Evolutionary conservation across 352 stramenopile species (phyloP).

Genomic region (Globisporangium spiculum): DNA sequence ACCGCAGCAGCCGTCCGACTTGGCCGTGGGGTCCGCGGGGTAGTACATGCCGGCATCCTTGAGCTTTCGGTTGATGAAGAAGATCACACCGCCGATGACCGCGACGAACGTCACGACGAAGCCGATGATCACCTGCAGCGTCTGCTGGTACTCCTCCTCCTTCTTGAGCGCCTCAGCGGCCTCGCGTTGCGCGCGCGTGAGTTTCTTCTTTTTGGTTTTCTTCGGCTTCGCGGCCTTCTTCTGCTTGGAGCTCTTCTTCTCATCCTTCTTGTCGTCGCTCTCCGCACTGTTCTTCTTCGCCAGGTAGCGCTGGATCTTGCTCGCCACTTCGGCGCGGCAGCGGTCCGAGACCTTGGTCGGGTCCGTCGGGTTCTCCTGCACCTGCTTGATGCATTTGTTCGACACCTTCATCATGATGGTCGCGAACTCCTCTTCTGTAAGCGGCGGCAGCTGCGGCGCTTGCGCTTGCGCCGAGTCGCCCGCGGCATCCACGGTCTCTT

Average conservation of each 20-base stretch:
- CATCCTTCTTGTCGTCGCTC: conserved; percentile 24
- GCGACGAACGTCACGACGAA: conserved; percentile 71
- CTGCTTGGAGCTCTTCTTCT: conserved; percentile 17
- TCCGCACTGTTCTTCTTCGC: conserved; percentile 35
- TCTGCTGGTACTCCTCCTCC: conserved; percentile 62
- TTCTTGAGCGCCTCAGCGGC: conserved; percentile 59
- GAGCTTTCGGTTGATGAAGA: conserved; percentile 83
- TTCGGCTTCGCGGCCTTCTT: conserved; percentile 33
- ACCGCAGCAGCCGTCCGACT: conserved; percentile 49
- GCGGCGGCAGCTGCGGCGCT: conserved; percentile 34
- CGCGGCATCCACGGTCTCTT: conserved; percentile 40
- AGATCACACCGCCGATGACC: conserved; percentile 48
- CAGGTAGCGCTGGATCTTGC: conserved; percentile 64
- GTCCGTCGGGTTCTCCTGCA: conserved; percentile 67
- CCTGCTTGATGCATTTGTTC: conserved; percentile 66
- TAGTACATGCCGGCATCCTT: conserved; percentile 82
- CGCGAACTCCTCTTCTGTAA: conserved; percentile 61
- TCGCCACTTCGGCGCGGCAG: conserved; percentile 52
- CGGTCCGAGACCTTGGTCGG: conserved; percentile 59
- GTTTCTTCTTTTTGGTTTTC: conserved; percentile 69
- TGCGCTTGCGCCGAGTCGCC: conserved; percentile 14
- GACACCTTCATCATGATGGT: conserved; percentile 75
- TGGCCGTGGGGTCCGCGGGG: conserved; percentile 46
- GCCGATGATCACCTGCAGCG: conserved; percentile 62
- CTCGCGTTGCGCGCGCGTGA: conserved; percentile 47